Base-by-base conservation (phyloP, 2,329 filamentous ascomycete genomes). In the Beauveria scarabaeidicola region DNA sequence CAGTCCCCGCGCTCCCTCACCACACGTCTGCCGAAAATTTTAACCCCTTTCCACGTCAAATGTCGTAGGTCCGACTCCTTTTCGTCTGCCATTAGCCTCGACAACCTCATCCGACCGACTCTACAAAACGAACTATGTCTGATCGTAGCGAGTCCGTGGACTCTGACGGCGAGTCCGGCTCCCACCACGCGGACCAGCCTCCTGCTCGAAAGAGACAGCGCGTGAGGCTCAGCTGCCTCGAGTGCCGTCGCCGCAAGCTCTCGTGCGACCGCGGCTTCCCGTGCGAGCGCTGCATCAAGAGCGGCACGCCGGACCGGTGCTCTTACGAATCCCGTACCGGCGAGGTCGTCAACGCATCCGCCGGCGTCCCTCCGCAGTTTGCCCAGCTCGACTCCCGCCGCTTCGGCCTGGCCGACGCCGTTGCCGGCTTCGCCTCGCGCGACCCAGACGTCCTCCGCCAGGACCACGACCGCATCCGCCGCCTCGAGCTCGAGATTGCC, bases 251-350 rank as follows among this genome's bases (percentile, higher is more conserved):
- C 58, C 76, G 82, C 59, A 85, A 85, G 73, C 74, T 85, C 41
- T 84, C 81, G 27, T 85, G 82, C 68, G 83, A 84, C 69, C 76
- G 82, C 62, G 82, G 82, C 67, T 77, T 84, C 65, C 82, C 82
- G 25, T 85, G 82, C 67, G 81, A 84, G 69, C 79, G 82, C 51
- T 85, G 82, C 69, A 77, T 84, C 69, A 84, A 84, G 71, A 84
- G 81, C 62, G 81, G 81, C 65, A 85, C 81, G 29, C 78, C 81
- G 21, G 82, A 84, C 55, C 77, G 79, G 17, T 85, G 82, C 71
- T 81, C 78, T 63, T 85, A 84, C 66, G 82, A 85, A 69, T 78
- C 80, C 32, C 81, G 77, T 72, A 80, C 73, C 53, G 76, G 78
- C 58, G 78, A 79, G 66, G 72, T 81, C 61, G 72, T 80, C 63